Percentiles rank a stretch among this genome's conserved stretches.
Conservation (phyloP, 441 rosid species). For the Corymbia citriodora region DNA sequence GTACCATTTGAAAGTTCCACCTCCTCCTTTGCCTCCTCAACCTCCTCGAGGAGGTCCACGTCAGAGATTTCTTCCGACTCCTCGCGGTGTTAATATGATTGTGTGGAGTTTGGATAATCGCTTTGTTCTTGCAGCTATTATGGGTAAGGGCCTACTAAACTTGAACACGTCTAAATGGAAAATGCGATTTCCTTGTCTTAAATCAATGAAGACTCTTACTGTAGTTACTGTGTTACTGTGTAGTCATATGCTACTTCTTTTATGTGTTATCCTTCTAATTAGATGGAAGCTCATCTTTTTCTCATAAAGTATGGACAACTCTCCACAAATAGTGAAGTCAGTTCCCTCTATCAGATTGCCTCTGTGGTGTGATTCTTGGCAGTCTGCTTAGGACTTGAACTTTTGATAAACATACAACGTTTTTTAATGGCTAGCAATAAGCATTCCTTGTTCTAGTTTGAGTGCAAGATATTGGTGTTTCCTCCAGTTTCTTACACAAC, state of each 20-base stretch:
- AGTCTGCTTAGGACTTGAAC: neutral
- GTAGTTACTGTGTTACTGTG: neutral
- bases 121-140: slow-evolving; percentile 99
- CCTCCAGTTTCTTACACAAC: neutral
- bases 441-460: neutral
- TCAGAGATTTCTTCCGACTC: slow-evolving; percentile 95
- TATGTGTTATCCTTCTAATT: neutral
- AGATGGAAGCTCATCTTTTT: neutral
- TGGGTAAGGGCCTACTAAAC: slow-evolving; percentile 57
- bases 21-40: slow-evolving; percentile 97
- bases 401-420: neutral
- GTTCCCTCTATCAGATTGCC: neutral
- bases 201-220: neutral
- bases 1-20: slow-evolving; percentile 98
- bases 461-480: neutral
- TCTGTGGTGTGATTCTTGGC: neutral
- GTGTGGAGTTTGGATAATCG: slow-evolving; percentile 99
- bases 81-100: slow-evolving; percentile 99
- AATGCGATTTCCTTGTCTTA: neutral
- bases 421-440: neutral
- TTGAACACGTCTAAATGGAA: neutral
- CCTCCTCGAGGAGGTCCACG: slow-evolving; percentile 99
- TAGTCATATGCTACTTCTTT: neutral
- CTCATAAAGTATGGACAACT: neutral
- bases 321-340: neutral